phyloP scores from a whole-genome alignment of 2,329 filamentous ascomycete genomes.

The Aspergillus vadensis region DNA sequence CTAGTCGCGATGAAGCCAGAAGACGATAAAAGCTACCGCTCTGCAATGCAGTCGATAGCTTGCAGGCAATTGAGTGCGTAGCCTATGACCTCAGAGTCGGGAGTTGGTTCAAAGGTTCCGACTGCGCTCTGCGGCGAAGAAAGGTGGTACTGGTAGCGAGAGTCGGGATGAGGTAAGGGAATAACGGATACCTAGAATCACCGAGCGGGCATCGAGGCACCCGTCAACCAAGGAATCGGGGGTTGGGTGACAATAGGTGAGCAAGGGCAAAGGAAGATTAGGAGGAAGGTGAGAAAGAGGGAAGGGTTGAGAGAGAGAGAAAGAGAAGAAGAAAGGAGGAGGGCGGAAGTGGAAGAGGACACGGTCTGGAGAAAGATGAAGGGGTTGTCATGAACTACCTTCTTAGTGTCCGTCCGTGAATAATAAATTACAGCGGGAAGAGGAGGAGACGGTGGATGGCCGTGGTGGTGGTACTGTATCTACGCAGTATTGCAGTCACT shows the following conservation, averaged over 20 bases:
- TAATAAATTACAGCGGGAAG: conserved; percentile 14
- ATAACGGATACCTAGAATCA: conserved; percentile 16
- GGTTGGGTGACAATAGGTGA: conserved; percentile 8
- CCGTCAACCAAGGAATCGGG: conserved; percentile 14
- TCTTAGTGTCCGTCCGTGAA: conserved; percentile 11
- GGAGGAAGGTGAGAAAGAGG: background rate
- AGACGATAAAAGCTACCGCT: background rate
- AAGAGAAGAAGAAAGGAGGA: background rate
- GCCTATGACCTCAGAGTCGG: conserved; percentile 4
- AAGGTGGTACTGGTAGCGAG: conserved; percentile 9
- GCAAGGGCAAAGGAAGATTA: background rate
- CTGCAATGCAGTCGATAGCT: background rate
- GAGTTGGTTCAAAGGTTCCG: background rate
- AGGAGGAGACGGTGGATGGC: background rate
- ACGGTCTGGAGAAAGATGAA: conserved; percentile 17
- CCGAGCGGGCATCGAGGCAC: conserved; percentile 23
- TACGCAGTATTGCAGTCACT: background rate
- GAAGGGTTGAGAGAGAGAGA: background rate
- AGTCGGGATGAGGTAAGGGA: conserved; percentile 1
- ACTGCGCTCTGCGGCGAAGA: conserved; percentile 8
- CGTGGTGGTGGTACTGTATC: background rate
- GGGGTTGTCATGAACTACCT: conserved; percentile 10
- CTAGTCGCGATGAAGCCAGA: background rate
- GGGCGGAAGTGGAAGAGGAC: conserved; percentile 18
- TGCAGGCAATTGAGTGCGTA: background rate